Evolutionary conservation across 2,329 filamentous ascomycete genomes (phyloP).

Genomic region (Fusarium domesticum): DNA sequence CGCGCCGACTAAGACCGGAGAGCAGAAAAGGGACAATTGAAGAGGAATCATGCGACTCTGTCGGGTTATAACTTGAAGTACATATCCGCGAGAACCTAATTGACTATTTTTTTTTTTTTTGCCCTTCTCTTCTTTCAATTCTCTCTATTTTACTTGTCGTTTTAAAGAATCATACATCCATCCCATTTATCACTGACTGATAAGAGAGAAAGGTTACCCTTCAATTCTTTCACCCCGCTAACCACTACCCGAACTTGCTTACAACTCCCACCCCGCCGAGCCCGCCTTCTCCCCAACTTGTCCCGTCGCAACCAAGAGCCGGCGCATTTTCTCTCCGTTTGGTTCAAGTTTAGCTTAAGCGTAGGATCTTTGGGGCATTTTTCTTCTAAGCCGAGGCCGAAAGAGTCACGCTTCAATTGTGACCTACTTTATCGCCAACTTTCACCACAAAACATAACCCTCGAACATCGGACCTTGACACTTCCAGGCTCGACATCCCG

Average conservation of each 20-base stretch:
- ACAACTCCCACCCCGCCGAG: background rate
- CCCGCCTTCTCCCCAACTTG: background rate
- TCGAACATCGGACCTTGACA: background rate
- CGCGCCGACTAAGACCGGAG: slow-evolving; percentile 22
- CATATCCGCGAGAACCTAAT: background rate
- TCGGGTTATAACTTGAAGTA: background rate
- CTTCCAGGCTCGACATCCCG: slow-evolving; percentile 1
- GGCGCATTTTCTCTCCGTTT: background rate
- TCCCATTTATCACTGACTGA: too few relatives aligned
- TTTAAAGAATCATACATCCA: too few relatives aligned
- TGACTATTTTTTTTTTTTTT: background rate
- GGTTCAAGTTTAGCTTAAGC: background rate
- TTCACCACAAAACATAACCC: background rate
- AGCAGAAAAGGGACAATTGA: slow-evolving; percentile 12
- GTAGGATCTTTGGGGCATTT: background rate
- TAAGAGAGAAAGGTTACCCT: slow-evolving; percentile 14
- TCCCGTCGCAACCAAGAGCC: background rate
- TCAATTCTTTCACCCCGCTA: background rate
- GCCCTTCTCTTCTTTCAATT: slow-evolving; percentile 1
- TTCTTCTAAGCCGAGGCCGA: background rate
- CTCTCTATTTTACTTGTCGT: slow-evolving; percentile 1
- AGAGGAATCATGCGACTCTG: slow-evolving; percentile 27
- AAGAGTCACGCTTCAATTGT: background rate
- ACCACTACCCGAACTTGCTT: background rate
- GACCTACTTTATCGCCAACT: background rate